A percentile compares a stretch with the other conserved stretches of the same genome.
phyloP scores from a whole-genome alignment of 768 basidiomycete species.

The Hemileccinum rubropunctum region DNA sequence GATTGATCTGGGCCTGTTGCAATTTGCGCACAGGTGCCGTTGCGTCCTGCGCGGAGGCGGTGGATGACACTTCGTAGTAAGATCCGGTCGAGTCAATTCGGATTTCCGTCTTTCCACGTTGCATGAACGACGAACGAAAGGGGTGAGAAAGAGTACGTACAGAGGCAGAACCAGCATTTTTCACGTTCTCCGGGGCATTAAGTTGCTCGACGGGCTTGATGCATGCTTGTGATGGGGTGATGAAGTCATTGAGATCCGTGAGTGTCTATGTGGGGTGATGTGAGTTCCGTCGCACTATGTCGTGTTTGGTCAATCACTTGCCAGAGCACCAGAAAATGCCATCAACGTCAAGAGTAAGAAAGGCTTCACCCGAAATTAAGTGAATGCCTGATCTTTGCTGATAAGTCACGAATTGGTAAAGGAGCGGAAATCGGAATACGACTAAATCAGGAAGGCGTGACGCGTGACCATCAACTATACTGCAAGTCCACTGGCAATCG shows the following conservation, averaged over 20 bases:
- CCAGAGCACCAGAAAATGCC: slow-evolving; percentile 87
- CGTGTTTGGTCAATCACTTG: slow-evolving; percentile 32
- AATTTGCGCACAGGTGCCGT: slow-evolving; percentile 52
- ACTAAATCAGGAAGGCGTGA: too few relatives aligned
- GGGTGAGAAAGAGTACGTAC: slow-evolving; percentile 28
- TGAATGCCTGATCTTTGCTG: neutral
- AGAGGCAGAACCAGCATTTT: slow-evolving; percentile 41
- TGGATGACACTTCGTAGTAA: slow-evolving; percentile 78
- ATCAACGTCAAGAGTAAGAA: slow-evolving; percentile 36
- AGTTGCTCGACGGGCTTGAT: slow-evolving; percentile 86
- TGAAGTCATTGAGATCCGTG: slow-evolving; percentile 95
- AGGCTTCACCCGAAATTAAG: neutral
- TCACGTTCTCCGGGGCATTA: slow-evolving; percentile 39
- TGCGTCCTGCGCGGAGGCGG: slow-evolving; percentile 18
- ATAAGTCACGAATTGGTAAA: too few relatives aligned
- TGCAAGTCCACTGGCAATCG: neutral
- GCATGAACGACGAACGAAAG: neutral
- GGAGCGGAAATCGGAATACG: neutral
- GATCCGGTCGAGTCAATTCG: slow-evolving; percentile 78
- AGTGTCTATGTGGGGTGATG: slow-evolving; percentile 54
- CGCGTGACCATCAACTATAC: too few relatives aligned
- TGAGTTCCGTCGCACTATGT: slow-evolving; percentile 8
- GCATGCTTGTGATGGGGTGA: slow-evolving; percentile 94
- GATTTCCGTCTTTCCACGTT: slow-evolving; percentile 82
- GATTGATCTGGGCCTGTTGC: slow-evolving; percentile 89